These are phyloP conservation scores for Candida michaelii DNA, from an alignment of 805 yeast species.

Conservation along the genomic window DNA sequence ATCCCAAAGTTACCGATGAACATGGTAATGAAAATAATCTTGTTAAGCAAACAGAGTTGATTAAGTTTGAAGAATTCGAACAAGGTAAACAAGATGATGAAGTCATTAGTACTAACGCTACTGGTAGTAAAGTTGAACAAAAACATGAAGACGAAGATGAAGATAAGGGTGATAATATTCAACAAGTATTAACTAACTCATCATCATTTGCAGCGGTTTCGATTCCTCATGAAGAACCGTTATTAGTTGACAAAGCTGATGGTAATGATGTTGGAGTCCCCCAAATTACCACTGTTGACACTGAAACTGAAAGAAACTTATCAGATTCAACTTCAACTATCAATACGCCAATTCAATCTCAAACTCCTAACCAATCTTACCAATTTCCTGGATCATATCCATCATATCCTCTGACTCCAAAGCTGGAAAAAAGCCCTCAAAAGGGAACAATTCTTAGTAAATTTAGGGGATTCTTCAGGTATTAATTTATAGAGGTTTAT, in stretches of 20 bases:
- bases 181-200: conserved; percentile 28
- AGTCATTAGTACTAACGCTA: too few relatives aligned
- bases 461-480: conserved; percentile 34
- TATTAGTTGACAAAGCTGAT: conserved; percentile 2
- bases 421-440: conserved; percentile 6
- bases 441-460: conserved; percentile 20
- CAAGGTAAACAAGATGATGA: conserved; percentile 9
- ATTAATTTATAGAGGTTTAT: conserved; percentile 10
- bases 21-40: conserved; percentile 37
- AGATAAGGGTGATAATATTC: conserved; percentile 5
- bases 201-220: conserved; percentile 42
- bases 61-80: conserved; percentile 21
- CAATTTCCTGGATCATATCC: conserved; percentile 12
- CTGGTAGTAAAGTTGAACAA: too few relatives aligned
- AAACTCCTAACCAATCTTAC: conserved; percentile 20
- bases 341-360: conserved; percentile 12
- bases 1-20: conserved; percentile 28
- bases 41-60: conserved; percentile 28
- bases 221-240: conserved; percentile 12
- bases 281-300: not conserved
- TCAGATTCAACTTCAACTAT: conserved; percentile 17
- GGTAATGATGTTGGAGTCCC: not conserved
- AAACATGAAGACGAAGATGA: not conserved
- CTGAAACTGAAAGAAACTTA: conserved; percentile 5
- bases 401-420: conserved; percentile 9